phyloP scores from a whole-genome alignment of 306 rosid species.

The Aeschynomene evenia region DNA sequence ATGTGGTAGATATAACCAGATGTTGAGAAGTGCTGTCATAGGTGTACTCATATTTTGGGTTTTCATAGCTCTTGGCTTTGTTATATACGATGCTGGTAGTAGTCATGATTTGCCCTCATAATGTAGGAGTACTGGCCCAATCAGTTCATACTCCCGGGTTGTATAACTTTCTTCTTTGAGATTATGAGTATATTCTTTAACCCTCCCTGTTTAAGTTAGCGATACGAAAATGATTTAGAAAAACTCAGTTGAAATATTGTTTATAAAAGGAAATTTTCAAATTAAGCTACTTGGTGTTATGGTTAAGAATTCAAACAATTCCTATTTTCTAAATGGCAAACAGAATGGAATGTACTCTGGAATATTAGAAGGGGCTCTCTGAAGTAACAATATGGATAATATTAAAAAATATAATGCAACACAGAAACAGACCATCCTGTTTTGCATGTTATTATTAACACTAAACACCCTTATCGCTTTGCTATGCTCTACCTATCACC shows the following conservation, averaged over 20 bases:
- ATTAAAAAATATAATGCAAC: neutral
- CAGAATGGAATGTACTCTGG: neutral
- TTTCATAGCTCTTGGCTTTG: constrained; percentile 59
- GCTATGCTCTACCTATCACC: neutral
- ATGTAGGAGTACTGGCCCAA: constrained; percentile 18
- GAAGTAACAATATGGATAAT: neutral
- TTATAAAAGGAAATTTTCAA: too few species aligned
- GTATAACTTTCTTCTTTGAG: neutral
- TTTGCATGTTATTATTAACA: neutral
- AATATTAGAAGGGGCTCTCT: neutral
- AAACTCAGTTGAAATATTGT: neutral
- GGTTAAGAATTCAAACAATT: neutral
- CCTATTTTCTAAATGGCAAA: neutral
- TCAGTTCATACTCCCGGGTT: neutral
- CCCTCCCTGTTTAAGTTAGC: neutral
- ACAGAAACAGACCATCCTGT: neutral
- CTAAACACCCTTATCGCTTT: neutral
- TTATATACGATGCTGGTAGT: constrained; percentile 45
- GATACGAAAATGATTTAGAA: neutral
- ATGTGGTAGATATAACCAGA: constrained; percentile 44
- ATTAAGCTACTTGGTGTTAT: neutral
- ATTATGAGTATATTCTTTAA: neutral
- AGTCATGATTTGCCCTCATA: constrained; percentile 31
- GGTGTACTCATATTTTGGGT: constrained; percentile 68
- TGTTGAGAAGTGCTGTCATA: constrained; percentile 62